phyloP scores from a whole-genome alignment of 192 early-diverging fungal species.

The Entomortierella lignicola region DNA sequence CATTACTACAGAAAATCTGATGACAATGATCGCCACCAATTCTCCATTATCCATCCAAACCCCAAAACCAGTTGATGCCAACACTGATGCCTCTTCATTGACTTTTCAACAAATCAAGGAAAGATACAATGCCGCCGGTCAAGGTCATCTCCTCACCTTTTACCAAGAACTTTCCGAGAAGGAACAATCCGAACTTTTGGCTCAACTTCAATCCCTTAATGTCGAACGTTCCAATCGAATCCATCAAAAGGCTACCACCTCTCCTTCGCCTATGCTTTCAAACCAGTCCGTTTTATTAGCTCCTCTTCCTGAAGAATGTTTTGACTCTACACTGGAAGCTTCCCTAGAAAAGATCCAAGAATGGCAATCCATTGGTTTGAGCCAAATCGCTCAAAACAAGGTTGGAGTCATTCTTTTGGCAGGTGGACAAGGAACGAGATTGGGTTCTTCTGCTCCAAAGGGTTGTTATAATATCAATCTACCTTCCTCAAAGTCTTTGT shows the following conservation, averaged over 20 bases:
- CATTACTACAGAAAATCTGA: neutral
- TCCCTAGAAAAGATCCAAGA: conserved; percentile 61
- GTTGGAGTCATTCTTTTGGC: conserved; percentile 96
- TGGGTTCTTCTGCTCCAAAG: conserved; percentile 86
- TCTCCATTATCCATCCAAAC: conserved; percentile 46
- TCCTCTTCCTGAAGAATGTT: conserved; percentile 80
- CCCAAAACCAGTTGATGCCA: conserved; percentile 31
- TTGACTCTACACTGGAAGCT: conserved; percentile 72
- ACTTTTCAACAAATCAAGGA: conserved; percentile 63
- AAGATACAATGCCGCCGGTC: conserved; percentile 76
- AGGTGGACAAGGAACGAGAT: conserved; percentile 88
- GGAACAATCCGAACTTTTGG: conserved; percentile 68
- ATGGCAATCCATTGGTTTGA: conserved; percentile 83
- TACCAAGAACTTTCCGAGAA: conserved; percentile 74
- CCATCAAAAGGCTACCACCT: conserved; percentile 78
- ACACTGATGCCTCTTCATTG: conserved; percentile 29
- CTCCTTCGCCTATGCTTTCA: conserved; percentile 54
- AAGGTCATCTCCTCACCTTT: conserved; percentile 90
- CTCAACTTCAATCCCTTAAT: conserved; percentile 80
- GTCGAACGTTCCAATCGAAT: conserved; percentile 85
- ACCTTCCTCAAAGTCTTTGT: conserved; percentile 89
- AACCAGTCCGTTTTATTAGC: conserved; percentile 61
- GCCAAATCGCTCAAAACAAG: conserved; percentile 85
- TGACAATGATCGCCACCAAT: conserved; percentile 32
- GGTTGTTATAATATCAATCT: conserved; percentile 96